Base-by-base conservation (phyloP, 2,329 filamentous ascomycete species). In the Scorias spongiosa region DNA sequence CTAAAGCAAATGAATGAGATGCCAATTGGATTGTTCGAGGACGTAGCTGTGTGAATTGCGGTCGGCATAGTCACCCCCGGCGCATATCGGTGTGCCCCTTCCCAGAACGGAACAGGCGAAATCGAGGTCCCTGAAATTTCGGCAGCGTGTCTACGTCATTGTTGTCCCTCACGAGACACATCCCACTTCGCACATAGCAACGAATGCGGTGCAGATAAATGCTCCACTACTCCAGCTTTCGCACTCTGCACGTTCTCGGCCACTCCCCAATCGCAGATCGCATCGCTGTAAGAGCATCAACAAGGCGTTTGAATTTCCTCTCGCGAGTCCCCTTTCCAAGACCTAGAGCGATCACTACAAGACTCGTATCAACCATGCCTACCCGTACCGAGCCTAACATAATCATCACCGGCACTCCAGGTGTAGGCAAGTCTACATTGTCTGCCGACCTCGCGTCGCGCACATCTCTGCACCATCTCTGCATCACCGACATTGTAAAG, bases 381-480 rank as follows among this genome's bases (percentile, higher is more conserved):
- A 57, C 62, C 47, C 64, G 67, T 45, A 62, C 60, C 45, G 58
- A 60, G 49, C 91, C 91, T 28, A 98, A 96, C 63, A 86, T 98
- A 57, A 82, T 98, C 53, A 74, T 98, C 52, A 96, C 91, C 36
- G 91, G 91, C 51, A 98, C 91, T 15, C 91, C 91, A 0, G 91
- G 91, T 44, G 86, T 93, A 26, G 91, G 91, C 58, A 98, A 98
- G 69, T 94, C 88, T 14, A 93, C 84, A 7, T 88, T 94, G 62
- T 85, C 84, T 59, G 84, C 93, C 63, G 72, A 78, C 55, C 69
- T 98, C 41, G 84, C 85, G 6, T 72, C 81, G 58, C 77, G 74
- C 47, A 83, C 81, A 8, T 84, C 81, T 1, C 67, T 96, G 51
- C 80, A 79, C 55, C 88, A 95, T 62, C 63, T 98, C 11, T 82